A percentile compares a stretch with the other conserved stretches of the same genome.
phyloP scores from a whole-genome alignment of 805 yeast genomes.

The Candida yuanshanica region DNA sequence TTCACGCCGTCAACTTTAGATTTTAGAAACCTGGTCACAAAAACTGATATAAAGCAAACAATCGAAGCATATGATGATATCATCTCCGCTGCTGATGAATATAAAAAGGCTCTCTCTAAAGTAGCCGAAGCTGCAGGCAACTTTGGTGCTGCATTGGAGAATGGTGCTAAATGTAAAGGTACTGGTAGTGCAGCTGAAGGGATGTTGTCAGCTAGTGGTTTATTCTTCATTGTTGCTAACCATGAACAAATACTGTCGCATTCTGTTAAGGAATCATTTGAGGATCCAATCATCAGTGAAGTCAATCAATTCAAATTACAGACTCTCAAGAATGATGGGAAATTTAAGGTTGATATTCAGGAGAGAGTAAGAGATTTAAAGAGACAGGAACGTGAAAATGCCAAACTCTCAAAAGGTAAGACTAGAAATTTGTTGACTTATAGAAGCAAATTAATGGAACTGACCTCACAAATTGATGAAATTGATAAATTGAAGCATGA shows the following conservation, averaged over 20 bases:
- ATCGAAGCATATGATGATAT: constrained; percentile 43
- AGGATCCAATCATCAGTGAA: constrained; percentile 43
- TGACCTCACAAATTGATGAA: constrained; percentile 73
- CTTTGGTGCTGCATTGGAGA: constrained; percentile 67
- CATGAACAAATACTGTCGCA: constrained; percentile 68
- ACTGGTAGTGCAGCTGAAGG: constrained; percentile 58
- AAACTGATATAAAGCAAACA: constrained; percentile 50
- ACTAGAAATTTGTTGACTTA: constrained; percentile 64
- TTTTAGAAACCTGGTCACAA: constrained; percentile 53
- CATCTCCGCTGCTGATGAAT: constrained; percentile 38
- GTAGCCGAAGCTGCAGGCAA: constrained; percentile 60
- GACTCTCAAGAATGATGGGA: constrained; percentile 42
- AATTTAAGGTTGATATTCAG: constrained; percentile 49
- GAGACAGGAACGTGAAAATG: constrained; percentile 55
- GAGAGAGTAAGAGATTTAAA: constrained; percentile 47
- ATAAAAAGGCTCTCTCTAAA: constrained; percentile 39
- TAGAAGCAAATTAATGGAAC: constrained; percentile 55
- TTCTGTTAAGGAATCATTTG: constrained; percentile 48
- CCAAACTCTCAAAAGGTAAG: constrained; percentile 50
- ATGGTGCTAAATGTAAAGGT: constrained; percentile 56
- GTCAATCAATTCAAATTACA: constrained; percentile 38
- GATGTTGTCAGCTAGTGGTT: constrained; percentile 65
- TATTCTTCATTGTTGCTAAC: constrained; percentile 70
- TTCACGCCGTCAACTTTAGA: constrained; percentile 42
- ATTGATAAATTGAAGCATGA: constrained; percentile 72